Evolutionary conservation across 2,329 filamentous ascomycete genomes (phyloP).

Genomic region (Laburnicola sp.): DNA sequence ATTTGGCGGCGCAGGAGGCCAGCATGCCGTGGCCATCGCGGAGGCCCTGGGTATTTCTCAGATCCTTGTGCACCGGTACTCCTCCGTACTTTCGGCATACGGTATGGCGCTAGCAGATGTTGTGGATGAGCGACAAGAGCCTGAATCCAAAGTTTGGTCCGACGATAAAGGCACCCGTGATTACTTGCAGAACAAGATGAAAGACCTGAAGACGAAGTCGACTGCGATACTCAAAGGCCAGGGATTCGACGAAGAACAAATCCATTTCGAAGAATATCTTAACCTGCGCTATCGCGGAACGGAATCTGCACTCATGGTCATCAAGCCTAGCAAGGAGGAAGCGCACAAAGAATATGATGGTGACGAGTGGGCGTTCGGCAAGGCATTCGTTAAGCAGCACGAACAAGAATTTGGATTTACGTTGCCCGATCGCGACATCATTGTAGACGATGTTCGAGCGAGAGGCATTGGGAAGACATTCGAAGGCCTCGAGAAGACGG

Average conservation of each 20-base stretch:
- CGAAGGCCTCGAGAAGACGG: constrained; percentile 75
- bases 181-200: constrained; percentile 73
- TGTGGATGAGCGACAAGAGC: constrained; percentile 86
- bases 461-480: constrained; percentile 89
- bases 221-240: constrained; percentile 69
- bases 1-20: constrained; percentile 88
- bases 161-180: constrained; percentile 61
- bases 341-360: constrained; percentile 61
- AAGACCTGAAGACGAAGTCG: constrained; percentile 77
- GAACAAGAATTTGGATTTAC: constrained; percentile 94
- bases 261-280: constrained; percentile 87
- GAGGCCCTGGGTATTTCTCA: constrained; percentile 81
- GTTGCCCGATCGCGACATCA: constrained; percentile 79
- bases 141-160: constrained; percentile 64
- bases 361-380: constrained; percentile 78
- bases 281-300: constrained; percentile 93
- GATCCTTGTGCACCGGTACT: constrained; percentile 84
- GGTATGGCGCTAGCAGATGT: constrained; percentile 93
- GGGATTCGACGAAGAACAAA: constrained; percentile 73
- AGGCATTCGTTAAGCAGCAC: constrained; percentile 83
- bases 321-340: constrained; percentile 70
- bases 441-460: constrained; percentile 86
- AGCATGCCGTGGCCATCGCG: constrained; percentile 90
- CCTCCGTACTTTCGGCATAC: constrained; percentile 85
- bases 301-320: constrained; percentile 86